Evolutionary conservation across 2,329 filamentous ascomycete species (phyloP).

Genomic region (Chlorencoelia australis): DNA sequence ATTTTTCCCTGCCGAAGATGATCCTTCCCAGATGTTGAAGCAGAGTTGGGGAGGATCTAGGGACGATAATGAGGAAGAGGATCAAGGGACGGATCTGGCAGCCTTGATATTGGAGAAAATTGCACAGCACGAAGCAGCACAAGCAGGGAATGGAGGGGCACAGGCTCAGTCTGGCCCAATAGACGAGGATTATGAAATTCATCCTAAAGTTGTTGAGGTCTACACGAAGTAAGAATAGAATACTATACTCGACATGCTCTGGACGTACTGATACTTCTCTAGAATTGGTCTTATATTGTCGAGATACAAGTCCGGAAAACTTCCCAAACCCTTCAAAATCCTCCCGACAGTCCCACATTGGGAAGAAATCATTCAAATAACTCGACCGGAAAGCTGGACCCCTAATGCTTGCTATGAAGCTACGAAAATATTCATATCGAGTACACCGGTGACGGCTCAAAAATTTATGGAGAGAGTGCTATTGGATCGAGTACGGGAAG

Average conservation of each 20-base stretch:
- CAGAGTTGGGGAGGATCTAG: constrained; percentile 26
- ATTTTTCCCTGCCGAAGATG: constrained; percentile 66
- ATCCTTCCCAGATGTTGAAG: constrained; percentile 18
- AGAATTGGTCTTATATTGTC: constrained; percentile 81
- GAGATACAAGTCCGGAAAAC: constrained; percentile 88
- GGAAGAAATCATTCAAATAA: constrained; percentile 78
- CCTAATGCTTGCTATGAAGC: constrained; percentile 79
- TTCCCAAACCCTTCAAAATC: constrained; percentile 97
- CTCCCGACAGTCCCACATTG: constrained; percentile 85
- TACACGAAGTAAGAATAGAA: constrained; percentile 61
- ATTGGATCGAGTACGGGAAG: constrained; percentile 81
- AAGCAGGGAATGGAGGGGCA: constrained; percentile 30
- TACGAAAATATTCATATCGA: constrained; percentile 84
- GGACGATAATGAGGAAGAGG: constrained; percentile 33
- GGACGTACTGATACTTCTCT: constrained; percentile 7
- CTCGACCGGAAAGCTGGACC: constrained; percentile 66
- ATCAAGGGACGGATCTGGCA: constrained; percentile 66
- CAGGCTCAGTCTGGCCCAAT: constrained; percentile 30
- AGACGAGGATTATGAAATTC: constrained; percentile 78
- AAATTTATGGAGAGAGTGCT: constrained; percentile 80
- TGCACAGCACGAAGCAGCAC: constrained; percentile 72
- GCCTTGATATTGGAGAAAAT: constrained; percentile 94
- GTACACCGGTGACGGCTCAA: constrained; percentile 69
- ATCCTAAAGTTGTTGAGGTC: constrained; percentile 85
- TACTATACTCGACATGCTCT: not conserved